These are phyloP conservation scores for Calonectria montana DNA, from an alignment of 2,329 filamentous ascomycete genomes.

Conservation along the genomic window DNA sequence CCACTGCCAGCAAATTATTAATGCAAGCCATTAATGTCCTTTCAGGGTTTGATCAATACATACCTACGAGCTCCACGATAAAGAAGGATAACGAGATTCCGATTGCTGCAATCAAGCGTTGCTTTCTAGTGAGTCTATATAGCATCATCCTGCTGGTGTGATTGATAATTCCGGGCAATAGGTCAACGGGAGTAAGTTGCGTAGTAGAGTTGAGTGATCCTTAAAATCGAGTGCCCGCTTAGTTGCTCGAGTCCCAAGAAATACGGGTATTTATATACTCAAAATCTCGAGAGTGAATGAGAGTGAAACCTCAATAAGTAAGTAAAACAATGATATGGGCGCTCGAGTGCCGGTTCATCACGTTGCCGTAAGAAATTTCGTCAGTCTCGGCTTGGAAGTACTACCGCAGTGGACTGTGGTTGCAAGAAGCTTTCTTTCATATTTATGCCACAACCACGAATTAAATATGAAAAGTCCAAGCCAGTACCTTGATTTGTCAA, in stretches of 20 bases:
- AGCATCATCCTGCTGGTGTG: slow-evolving; percentile 24
- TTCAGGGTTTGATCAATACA: slow-evolving; percentile 21
- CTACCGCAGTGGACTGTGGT: not conserved
- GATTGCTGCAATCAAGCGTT: slow-evolving; percentile 60
- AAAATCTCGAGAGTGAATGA: not conserved
- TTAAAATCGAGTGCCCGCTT: not conserved
- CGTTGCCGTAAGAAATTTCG: not conserved
- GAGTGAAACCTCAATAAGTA: too few relatives aligned
- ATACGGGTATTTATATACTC: slow-evolving; percentile 5
- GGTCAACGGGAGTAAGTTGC: not conserved
- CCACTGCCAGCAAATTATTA: slow-evolving; percentile 55
- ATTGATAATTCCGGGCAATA: not conserved
- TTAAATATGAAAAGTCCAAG: not conserved
- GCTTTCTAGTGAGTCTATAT: slow-evolving; percentile 49
- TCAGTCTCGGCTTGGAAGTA: not conserved
- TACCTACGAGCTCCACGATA: slow-evolving; percentile 62
- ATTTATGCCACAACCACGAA: not conserved
- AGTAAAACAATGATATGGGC: not conserved
- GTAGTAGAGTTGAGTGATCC: not conserved
- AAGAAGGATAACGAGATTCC: slow-evolving; percentile 64
- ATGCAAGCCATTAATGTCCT: not conserved
- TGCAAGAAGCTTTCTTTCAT: not conserved
- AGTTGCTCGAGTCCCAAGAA: too few relatives aligned
- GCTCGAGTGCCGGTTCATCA: not conserved
- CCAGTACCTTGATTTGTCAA: not conserved